Percentiles rank a stretch among this genome's conserved stretches.
Conservation (phyloP, 129 eudicot genomes). For the Sambucus nigra region DNA sequence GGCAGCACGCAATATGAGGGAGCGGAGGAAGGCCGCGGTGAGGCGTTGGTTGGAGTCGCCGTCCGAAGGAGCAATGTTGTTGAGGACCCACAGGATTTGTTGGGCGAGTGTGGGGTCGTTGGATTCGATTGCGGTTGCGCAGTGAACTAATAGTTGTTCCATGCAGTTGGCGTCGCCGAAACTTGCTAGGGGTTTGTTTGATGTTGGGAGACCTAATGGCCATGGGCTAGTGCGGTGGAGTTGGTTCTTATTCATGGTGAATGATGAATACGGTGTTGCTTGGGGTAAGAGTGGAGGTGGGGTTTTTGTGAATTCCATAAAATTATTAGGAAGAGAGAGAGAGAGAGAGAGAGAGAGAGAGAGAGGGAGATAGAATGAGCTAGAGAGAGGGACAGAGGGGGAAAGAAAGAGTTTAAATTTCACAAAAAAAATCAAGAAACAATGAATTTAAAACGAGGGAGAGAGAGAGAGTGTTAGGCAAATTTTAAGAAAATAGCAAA, state of each 20-base stretch:
- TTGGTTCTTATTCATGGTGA: conserved; percentile 32
- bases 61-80: conserved; percentile 86
- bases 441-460: no score
- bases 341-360: no score
- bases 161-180: conserved; percentile 70
- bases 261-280: conserved; percentile 28
- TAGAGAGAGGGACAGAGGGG: no score
- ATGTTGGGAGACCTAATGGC: conserved; percentile 54
- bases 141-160: conserved; percentile 80
- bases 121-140: conserved; percentile 78
- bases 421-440: no score
- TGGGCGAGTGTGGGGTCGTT: conserved; percentile 87
- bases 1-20: conserved; percentile 68
- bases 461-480: no score
- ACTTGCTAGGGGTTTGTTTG: conserved; percentile 39
- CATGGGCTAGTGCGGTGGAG: conserved; percentile 40
- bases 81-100: conserved; percentile 92
- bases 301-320: conserved; percentile 68
- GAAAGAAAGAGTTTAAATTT: no score
- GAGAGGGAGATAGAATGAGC: no score
- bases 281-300: conserved; percentile 34
- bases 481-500: no score
- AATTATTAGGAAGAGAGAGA: no score
- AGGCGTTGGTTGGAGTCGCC: conserved; percentile 84
- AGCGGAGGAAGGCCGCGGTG: conserved; percentile 75